Evolutionary conservation across 345 rosid genomes (phyloP).

Genomic region (Psidium guajava): DNA sequence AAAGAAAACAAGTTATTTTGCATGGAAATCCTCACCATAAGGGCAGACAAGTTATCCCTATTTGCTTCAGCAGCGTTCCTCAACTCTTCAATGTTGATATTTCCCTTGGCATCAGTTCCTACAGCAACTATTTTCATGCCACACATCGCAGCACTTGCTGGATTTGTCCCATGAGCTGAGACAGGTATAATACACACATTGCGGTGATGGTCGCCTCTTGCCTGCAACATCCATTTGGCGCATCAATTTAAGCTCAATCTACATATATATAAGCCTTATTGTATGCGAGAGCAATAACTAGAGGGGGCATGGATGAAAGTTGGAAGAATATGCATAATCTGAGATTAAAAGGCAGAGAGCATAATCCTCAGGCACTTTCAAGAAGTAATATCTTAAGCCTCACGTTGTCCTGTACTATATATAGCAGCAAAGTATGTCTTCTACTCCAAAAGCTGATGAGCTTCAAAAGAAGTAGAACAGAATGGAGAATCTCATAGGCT

Average conservation of each 20-base stretch:
- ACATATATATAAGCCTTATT: neutral
- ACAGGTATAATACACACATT: conserved; percentile 96
- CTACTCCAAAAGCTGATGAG: neutral
- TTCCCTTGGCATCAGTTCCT: conserved; percentile 98
- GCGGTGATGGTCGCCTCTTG: conserved; percentile 96
- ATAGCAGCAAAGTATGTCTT: neutral
- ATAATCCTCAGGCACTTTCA: neutral
- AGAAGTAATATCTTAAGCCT: neutral
- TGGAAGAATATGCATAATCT: neutral
- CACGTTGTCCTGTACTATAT: neutral
- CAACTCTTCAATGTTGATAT: conserved; percentile 84
- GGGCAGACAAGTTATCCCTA: conserved; percentile 81
- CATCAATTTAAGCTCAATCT: neutral
- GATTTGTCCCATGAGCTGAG: conserved; percentile 99
- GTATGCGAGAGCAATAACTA: neutral
- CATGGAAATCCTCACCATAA: conserved; percentile 39
- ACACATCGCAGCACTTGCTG: conserved; percentile 99
- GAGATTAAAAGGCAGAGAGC: neutral
- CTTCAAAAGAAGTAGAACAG: neutral
- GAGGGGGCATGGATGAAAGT: neutral
- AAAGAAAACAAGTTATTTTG: neutral
- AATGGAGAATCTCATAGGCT: neutral
- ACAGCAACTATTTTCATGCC: conserved; percentile 95
- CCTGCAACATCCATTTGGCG: conserved; percentile 25
- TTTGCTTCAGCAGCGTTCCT: conserved; percentile 90